Percentiles rank a stretch among this genome's conserved stretches.
Evolutionary conservation across 2,329 filamentous ascomycete genomes (phyloP).

Genomic region (Colletotrichum sp.): DNA sequence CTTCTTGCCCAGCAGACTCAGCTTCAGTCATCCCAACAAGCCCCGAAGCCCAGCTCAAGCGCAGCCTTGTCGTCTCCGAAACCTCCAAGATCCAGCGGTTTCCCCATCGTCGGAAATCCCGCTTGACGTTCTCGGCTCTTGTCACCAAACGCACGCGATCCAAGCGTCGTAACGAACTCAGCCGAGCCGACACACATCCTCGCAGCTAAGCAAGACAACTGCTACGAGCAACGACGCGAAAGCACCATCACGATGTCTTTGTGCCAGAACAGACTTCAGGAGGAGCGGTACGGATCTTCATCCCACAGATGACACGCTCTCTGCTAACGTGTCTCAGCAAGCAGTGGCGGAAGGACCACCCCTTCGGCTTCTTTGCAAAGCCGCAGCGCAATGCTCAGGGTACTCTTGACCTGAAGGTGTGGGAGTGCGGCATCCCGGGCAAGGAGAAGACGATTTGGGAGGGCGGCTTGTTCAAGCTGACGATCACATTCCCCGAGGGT

Average conservation of each 20-base stretch:
- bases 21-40: not conserved
- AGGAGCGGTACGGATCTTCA: slow-evolving; percentile 73
- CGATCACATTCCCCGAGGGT: slow-evolving; percentile 93
- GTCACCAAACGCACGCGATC: not conserved
- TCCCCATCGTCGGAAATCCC: not conserved
- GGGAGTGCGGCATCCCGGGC: slow-evolving; percentile 96
- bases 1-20: not conserved
- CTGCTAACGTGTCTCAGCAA: slow-evolving; percentile 63
- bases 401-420: slow-evolving; percentile 88
- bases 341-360: slow-evolving; percentile 96
- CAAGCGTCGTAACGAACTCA: not conserved
- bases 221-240: not conserved
- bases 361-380: slow-evolving; percentile 96
- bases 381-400: slow-evolving; percentile 78
- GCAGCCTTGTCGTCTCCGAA: not conserved
- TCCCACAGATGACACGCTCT: not conserved
- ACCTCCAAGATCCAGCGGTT: not conserved
- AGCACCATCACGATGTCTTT: slow-evolving; percentile 70
- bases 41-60: not conserved
- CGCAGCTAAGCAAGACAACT: not conserved
- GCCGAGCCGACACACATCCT: not conserved
- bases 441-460: slow-evolving; percentile 98
- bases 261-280: slow-evolving; percentile 84
- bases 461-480: slow-evolving; percentile 95
- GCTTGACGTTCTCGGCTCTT: not conserved